phyloP scores from a whole-genome alignment of 1,139 yeast genomes.

The Kurtzmaniella quercitrusa region DNA sequence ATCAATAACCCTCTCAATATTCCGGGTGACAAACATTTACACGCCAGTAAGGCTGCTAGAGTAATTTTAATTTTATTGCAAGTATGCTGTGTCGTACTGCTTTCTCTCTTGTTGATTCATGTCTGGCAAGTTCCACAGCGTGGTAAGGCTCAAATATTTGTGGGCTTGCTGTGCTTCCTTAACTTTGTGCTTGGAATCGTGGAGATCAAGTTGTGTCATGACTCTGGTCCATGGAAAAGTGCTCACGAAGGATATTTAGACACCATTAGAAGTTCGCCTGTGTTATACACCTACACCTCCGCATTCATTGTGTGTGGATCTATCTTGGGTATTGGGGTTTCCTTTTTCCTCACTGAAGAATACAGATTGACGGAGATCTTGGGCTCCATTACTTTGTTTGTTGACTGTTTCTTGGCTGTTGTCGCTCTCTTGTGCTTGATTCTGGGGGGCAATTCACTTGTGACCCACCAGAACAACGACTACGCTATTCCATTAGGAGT shows the following conservation, averaged over 20 bases:
- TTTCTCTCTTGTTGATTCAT: slow-evolving; percentile 12
- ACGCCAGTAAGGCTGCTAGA: slow-evolving; percentile 8
- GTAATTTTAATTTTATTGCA: slow-evolving; percentile 10
- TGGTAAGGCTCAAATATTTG: slow-evolving; percentile 7
- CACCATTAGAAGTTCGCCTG: slow-evolving; percentile 13
- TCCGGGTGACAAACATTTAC: background rate
- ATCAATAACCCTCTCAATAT: slow-evolving; percentile 13
- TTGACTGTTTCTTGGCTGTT: slow-evolving; percentile 9
- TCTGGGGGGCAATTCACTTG: slow-evolving; percentile 5
- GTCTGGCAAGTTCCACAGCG: slow-evolving; percentile 7
- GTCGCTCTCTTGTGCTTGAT: slow-evolving; percentile 7
- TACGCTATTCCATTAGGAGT: slow-evolving; percentile 11
- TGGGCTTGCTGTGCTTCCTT: slow-evolving; percentile 12
- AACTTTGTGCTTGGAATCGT: slow-evolving; percentile 15
- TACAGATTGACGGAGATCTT: slow-evolving; percentile 14
- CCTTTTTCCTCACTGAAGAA: slow-evolving; percentile 12
- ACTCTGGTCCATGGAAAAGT: slow-evolving; percentile 6
- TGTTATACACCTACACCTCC: slow-evolving; percentile 13
- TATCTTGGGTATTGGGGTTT: slow-evolving; percentile 12
- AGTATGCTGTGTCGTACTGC: slow-evolving; percentile 11
- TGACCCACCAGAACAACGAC: slow-evolving; percentile 1
- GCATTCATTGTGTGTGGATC: slow-evolving; percentile 14
- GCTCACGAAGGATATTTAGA: slow-evolving; percentile 9
- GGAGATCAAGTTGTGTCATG: slow-evolving; percentile 9
- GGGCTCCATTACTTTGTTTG: slow-evolving; percentile 13